phyloP scores from a whole-genome alignment of 2,329 filamentous ascomycete species.

The Westerdykella aurantiaca region DNA sequence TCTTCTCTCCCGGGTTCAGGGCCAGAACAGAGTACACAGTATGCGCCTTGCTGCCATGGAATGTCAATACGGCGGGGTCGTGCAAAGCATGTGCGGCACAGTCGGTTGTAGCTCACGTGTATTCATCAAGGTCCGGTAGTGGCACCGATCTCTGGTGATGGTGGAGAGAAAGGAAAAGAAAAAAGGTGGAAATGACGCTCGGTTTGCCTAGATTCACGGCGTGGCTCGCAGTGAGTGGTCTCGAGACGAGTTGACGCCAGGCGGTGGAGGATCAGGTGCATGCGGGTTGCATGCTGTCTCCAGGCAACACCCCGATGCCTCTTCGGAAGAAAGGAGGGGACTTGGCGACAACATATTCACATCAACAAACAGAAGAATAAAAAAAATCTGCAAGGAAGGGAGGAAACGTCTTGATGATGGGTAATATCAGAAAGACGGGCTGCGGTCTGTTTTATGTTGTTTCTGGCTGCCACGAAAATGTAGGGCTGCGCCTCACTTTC shows the following conservation, averaged over 20 bases:
- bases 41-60: background rate
- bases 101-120: background rate
- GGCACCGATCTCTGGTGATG: background rate
- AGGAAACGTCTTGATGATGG: too few species aligned
- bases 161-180: too few species aligned
- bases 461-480: too few species aligned
- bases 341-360: background rate
- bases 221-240: background rate
- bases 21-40: too few species aligned
- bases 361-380: background rate
- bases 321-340: background rate
- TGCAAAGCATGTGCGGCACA: background rate
- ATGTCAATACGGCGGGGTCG: too few species aligned
- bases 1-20: background rate
- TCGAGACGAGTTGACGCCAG: background rate
- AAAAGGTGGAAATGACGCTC: background rate
- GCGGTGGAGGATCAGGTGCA: constrained; percentile 9
- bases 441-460: constrained; percentile 6
- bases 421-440: constrained; percentile 1
- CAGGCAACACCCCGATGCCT: constrained; percentile 15
- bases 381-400: background rate
- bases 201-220: background rate
- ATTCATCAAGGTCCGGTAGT: background rate
- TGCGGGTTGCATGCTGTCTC: constrained; percentile 9
- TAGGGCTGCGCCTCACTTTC: constrained; percentile 33